Percentiles rank a stretch among this genome's conserved stretches.
Evolutionary conservation across 2,329 filamentous ascomycete genomes (phyloP).

Genomic region (Ceratocystis destructans): DNA sequence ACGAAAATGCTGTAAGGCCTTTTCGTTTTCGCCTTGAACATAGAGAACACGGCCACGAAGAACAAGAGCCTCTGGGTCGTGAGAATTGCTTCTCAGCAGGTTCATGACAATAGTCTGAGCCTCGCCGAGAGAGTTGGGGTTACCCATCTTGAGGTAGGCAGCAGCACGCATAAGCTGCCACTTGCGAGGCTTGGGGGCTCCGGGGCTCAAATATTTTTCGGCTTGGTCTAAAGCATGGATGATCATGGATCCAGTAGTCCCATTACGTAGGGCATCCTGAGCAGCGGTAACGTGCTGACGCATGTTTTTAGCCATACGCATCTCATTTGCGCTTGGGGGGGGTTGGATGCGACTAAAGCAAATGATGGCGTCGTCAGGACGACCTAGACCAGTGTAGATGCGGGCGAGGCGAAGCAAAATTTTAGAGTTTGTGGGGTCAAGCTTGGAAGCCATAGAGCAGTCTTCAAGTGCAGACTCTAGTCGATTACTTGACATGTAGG

Average conservation of each 20-base stretch:
- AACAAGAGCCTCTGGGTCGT: slow-evolving; percentile 87
- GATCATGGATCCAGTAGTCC: slow-evolving; percentile 78
- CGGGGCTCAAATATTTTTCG: slow-evolving; percentile 59
- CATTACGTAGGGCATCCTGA: slow-evolving; percentile 58
- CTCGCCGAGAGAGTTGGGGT: slow-evolving; percentile 75
- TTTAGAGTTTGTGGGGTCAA: slow-evolving; percentile 78
- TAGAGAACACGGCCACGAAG: slow-evolving; percentile 80
- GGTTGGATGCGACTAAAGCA: slow-evolving; percentile 72
- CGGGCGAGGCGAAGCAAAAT: slow-evolving; percentile 76
- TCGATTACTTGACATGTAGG: slow-evolving; percentile 75
- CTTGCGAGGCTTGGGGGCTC: slow-evolving; percentile 72
- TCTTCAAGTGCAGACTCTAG: slow-evolving; percentile 75
- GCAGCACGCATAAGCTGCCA: slow-evolving; percentile 90
- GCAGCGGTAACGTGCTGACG: slow-evolving; percentile 66
- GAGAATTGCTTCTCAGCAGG: slow-evolving; percentile 69
- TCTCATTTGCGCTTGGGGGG: slow-evolving; percentile 71
- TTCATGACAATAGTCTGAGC: slow-evolving; percentile 87
- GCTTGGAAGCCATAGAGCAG: slow-evolving; percentile 64
- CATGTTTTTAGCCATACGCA: slow-evolving; percentile 72
- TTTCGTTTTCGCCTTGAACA: slow-evolving; percentile 84
- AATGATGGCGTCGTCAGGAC: slow-evolving; percentile 72
- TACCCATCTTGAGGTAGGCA: slow-evolving; percentile 85
- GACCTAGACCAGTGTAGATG: slow-evolving; percentile 76
- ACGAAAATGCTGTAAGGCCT: slow-evolving; percentile 83
- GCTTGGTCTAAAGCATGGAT: slow-evolving; percentile 85